A percentile compares a stretch with the other conserved stretches of the same genome.
phyloP scores from a whole-genome alignment of 345 rosid genomes.

The Clausena lansium region DNA sequence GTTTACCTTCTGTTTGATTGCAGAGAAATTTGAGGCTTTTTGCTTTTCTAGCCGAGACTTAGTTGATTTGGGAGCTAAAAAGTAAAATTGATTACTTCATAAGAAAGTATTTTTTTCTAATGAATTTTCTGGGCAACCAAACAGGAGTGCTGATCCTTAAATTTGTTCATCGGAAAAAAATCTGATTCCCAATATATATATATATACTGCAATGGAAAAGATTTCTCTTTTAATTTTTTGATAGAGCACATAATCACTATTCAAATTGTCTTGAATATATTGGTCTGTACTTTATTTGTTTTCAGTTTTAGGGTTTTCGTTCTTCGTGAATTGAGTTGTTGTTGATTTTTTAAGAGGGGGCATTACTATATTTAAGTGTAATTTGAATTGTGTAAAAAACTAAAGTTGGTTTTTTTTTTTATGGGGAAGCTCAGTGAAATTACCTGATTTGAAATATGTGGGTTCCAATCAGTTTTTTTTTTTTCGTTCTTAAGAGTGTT shows the following conservation, averaged over 20 bases:
- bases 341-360: background rate
- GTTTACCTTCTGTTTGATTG: background rate
- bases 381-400: background rate
- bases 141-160: background rate
- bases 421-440: background rate
- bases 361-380: background rate
- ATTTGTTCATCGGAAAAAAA: background rate
- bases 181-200: too few species aligned
- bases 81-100: background rate
- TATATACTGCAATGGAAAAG: background rate
- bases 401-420: background rate
- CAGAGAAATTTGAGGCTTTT: background rate
- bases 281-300: conserved; percentile 2
- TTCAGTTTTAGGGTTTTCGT: background rate
- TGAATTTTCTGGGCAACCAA: background rate
- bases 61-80: background rate
- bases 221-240: background rate
- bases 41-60: background rate
- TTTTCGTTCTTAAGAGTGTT: background rate
- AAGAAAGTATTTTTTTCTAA: background rate
- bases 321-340: background rate
- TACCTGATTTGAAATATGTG: background rate
- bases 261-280: background rate
- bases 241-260: background rate
- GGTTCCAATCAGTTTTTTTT: background rate